These are phyloP conservation scores for Pisolithus microcarpus DNA, from an alignment of 768 basidiomycete species.

Conservation along the genomic window DNA sequence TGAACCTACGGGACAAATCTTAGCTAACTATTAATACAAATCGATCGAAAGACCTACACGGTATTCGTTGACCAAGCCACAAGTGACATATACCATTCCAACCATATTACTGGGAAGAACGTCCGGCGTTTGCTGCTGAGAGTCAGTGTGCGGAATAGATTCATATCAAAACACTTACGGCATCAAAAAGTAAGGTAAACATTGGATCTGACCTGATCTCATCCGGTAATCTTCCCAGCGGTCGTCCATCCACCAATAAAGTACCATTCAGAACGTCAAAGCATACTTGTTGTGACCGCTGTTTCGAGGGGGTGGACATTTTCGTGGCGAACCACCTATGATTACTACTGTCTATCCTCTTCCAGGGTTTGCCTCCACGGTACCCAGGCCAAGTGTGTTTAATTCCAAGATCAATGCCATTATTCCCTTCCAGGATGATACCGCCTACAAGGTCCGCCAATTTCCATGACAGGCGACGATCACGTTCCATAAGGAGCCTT, in stretches of 20 bases:
- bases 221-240: constrained; percentile 6
- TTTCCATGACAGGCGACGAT: constrained; percentile 21
- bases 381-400: constrained; percentile 24
- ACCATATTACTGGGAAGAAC: constrained; percentile 7
- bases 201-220: constrained; percentile 3
- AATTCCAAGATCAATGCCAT: constrained; percentile 23
- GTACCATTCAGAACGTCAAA: constrained; percentile 8
- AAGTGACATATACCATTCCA: constrained; percentile 11
- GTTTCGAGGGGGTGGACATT: neutral
- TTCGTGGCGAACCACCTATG: constrained; percentile 11
- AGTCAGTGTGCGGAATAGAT: neutral
- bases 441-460: constrained; percentile 13
- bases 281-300: neutral
- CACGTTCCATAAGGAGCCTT: constrained; percentile 19
- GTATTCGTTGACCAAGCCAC: neutral
- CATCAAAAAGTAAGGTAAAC: constrained; percentile 4
- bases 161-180: neutral
- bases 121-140: neutral
- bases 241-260: constrained; percentile 10
- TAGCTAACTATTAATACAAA: no score
- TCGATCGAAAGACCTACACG: neutral
- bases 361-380: constrained; percentile 6
- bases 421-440: constrained; percentile 5
- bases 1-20: constrained; percentile 1
- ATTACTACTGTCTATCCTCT: constrained; percentile 1